Conservation (phyloP, 169 alveolate species). For the Plasmodium chabaudi region DNA sequence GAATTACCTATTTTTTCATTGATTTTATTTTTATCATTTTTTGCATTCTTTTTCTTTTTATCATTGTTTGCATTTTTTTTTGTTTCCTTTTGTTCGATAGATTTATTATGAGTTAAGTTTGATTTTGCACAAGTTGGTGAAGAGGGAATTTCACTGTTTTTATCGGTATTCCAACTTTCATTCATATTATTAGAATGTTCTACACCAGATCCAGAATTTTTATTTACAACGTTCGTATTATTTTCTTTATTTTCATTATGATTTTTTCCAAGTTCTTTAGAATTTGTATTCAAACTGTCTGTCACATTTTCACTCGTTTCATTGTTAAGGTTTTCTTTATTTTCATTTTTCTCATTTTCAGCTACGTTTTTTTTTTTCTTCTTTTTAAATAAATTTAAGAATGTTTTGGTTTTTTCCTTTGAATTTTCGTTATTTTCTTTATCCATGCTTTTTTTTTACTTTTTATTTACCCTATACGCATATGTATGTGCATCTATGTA, state of each 20-base stretch:
- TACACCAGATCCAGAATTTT: neutral
- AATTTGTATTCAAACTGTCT: slow-evolving; percentile 13
- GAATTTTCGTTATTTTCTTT: slow-evolving; percentile 34
- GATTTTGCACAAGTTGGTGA: too few relatives aligned
- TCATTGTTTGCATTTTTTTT: neutral
- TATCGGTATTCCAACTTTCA: neutral
- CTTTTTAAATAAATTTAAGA: slow-evolving; percentile 17
- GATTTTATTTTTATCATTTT: neutral
- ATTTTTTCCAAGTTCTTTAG: neutral
- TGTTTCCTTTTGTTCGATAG: neutral
- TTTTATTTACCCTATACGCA: neutral
- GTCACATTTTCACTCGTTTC: slow-evolving; percentile 32
- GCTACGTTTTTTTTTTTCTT: slow-evolving; percentile 37
- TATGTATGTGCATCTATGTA: neutral
- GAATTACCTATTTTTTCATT: neutral
- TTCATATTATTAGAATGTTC: neutral
- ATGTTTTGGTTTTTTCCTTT: slow-evolving; percentile 21
- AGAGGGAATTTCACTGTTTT: neutral
- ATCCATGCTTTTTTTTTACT: slow-evolving; percentile 13
- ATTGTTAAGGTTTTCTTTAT: slow-evolving; percentile 11
- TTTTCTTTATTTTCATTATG: slow-evolving; percentile 1
- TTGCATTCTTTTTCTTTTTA: neutral
- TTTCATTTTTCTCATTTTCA: slow-evolving; percentile 43
- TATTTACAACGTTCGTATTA: neutral
- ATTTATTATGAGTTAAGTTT: too few relatives aligned